phyloP scores from a whole-genome alignment of 768 basidiomycete species.

The Chlorophyllum brunneum region DNA sequence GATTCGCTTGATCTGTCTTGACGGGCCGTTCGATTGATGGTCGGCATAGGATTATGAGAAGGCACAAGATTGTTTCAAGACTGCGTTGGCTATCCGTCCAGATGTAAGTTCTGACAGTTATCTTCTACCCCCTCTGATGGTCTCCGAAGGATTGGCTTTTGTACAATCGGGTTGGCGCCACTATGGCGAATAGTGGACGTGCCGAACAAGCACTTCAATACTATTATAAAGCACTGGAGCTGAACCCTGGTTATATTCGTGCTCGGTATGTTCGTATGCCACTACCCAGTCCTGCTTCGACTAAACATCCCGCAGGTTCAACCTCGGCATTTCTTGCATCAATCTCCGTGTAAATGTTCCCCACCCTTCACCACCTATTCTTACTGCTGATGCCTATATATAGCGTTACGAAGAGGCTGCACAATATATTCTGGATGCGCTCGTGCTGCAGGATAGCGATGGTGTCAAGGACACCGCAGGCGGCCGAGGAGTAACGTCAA shows the following conservation, averaged over 20 bases:
- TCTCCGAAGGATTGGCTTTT: slow-evolving; percentile 76
- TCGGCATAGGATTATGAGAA: slow-evolving; percentile 75
- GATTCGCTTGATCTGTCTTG: slow-evolving; percentile 15
- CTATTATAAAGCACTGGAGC: slow-evolving; percentile 80
- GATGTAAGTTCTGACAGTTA: slow-evolving; percentile 45
- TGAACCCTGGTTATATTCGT: slow-evolving; percentile 88
- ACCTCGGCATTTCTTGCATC: slow-evolving; percentile 89
- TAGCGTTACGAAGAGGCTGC: slow-evolving; percentile 87
- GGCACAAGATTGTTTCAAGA: slow-evolving; percentile 90
- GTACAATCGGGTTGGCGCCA: slow-evolving; percentile 93
- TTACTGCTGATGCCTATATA: slow-evolving; percentile 7
- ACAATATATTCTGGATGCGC: slow-evolving; percentile 82
- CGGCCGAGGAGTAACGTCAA: slow-evolving; percentile 68
- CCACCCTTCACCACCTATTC: slow-evolving; percentile 6
- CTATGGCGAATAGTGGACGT: slow-evolving; percentile 84
- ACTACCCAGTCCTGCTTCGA: slow-evolving; percentile 1
- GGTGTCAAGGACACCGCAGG: slow-evolving; percentile 47
- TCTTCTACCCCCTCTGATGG: slow-evolving; percentile 5
- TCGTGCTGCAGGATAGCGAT: slow-evolving; percentile 86
- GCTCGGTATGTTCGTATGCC: slow-evolving; percentile 54
- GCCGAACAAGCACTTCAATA: slow-evolving; percentile 82
- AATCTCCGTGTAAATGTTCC: slow-evolving; percentile 65
- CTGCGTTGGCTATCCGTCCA: slow-evolving; percentile 84
- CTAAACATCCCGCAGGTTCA: slow-evolving; percentile 58
- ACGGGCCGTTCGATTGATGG: not conserved